These are phyloP conservation scores for Kondoa malvinella DNA, from an alignment of 768 basidiomycete genomes.

Conservation along the genomic window DNA sequence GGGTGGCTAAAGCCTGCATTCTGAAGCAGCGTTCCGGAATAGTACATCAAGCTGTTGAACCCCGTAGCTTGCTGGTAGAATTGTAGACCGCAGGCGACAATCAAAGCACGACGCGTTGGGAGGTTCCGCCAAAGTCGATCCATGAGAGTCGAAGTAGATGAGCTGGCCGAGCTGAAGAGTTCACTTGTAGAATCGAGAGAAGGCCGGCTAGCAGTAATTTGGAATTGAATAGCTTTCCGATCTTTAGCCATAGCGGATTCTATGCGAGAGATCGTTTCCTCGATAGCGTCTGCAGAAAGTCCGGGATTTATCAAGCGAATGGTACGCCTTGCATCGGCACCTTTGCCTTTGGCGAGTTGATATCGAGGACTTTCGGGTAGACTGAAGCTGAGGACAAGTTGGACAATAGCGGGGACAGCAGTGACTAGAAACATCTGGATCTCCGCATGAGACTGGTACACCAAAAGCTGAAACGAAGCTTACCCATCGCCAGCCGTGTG, in stretches of 20 bases:
- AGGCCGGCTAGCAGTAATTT: too few species aligned
- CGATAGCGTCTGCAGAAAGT: background rate
- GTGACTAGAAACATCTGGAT: conserved; percentile 19
- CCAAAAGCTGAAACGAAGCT: too few species aligned
- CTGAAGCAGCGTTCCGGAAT: conserved; percentile 19
- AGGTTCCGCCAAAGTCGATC: background rate
- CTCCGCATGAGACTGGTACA: too few species aligned
- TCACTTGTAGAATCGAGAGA: too few species aligned
- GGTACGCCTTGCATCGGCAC: conserved; percentile 6
- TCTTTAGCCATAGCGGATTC: background rate
- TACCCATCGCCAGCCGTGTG: conserved; percentile 18
- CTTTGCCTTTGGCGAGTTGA: background rate
- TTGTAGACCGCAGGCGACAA: conserved; percentile 19
- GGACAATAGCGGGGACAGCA: conserved; percentile 12
- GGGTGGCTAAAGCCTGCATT: conserved; percentile 15
- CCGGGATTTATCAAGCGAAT: conserved; percentile 7
- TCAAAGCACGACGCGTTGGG: conserved; percentile 8
- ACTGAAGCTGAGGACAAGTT: conserved; percentile 17
- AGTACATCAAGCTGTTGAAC: conserved; percentile 17
- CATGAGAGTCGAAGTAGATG: background rate
- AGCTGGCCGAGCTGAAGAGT: too few species aligned
- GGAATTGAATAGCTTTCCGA: too few species aligned
- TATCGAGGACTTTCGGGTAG: conserved; percentile 19
- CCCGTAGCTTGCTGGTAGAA: conserved; percentile 18
- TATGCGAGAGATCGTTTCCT: conserved; percentile 9